Base-by-base conservation (phyloP, 1,139 yeast species). In the Pichia inconspicua region DNA sequence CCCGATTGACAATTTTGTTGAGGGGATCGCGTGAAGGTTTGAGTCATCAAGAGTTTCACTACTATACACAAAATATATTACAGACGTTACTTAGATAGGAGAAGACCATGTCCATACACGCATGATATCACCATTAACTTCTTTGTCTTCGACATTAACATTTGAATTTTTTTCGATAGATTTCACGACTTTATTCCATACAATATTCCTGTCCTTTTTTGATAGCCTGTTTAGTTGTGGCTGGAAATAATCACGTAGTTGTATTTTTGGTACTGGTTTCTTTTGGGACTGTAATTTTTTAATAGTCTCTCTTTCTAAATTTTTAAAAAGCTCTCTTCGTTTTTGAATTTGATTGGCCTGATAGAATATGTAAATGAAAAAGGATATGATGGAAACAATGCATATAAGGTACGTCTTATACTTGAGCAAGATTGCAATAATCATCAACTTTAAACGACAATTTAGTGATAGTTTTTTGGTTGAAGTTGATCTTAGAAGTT, bases 61-160 rank as follows among this genome's bases (percentile, higher is more conserved):
- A 4, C 22, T 22, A 22, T 22, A 22, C 22, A 22, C 22, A 22
- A 22, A 22, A 22, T 22, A 22, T 22, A 22, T 5, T 22, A 22
- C 22, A 22, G 5, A 22, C 46, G 28, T 40, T 41, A 12, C 28
- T 48, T 46, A 60, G 5, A 68, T 50, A 40, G 71, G 75, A 14
- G 85, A 79, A 31, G 82, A 73, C 96, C 96, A 89, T 61, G 87
- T 88, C 95, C 96, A 88, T 32, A 87, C 88, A 59, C 82, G 80
- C 79, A 84, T 79, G 52, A 88, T 84, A 57, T 88, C 96, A 5
- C 97, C 97, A 58, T 83, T 86, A 40, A 81, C 72, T 61, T 89
- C 96, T 53, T 78, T 66, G 52, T 82, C 76, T 44, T 78, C 72
- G 42, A 72, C 69, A 41, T 78, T 72, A 30, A 88, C 77, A 56